Conservation (phyloP, 2,329 filamentous ascomycete species). For the Cercospora brassicicola region DNA sequence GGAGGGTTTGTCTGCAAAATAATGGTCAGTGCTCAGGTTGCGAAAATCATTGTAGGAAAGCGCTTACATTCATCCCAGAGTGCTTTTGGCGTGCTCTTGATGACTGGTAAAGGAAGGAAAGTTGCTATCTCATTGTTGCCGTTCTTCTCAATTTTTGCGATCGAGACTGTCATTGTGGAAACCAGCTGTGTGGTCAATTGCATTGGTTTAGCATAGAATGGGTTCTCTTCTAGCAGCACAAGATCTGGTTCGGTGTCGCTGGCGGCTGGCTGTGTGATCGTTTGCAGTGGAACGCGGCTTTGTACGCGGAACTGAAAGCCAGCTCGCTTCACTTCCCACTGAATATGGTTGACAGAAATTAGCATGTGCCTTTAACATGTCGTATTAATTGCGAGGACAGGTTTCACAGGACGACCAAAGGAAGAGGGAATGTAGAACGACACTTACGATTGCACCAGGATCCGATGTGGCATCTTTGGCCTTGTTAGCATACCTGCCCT, state of each 20-base stretch:
- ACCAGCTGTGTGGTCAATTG: background rate
- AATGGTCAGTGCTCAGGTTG: background rate
- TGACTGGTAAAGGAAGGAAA: background rate
- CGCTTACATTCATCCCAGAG: background rate
- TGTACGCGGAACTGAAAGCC: background rate
- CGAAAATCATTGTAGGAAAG: background rate
- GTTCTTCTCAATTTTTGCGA: background rate
- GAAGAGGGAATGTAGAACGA: background rate
- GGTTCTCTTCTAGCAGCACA: background rate
- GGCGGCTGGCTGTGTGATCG: background rate
- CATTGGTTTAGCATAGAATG: background rate
- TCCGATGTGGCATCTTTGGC: slow-evolving; percentile 1
- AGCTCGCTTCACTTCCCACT: background rate
- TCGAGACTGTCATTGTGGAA: background rate
- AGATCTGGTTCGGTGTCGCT: background rate
- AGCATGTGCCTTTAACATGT: background rate
- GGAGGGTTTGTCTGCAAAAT: background rate
- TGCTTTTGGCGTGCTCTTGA: background rate
- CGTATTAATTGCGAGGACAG: background rate
- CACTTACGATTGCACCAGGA: slow-evolving; percentile 1
- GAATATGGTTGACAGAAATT: background rate
- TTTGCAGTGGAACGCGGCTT: background rate
- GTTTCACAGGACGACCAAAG: background rate
- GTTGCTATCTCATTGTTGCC: background rate
- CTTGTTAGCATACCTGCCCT: slow-evolving; percentile 8